A percentile compares a stretch with the other conserved stretches of the same genome.
Conservation (phyloP, 2,329 filamentous ascomycete genomes). For the Trichoderma hamatum region DNA sequence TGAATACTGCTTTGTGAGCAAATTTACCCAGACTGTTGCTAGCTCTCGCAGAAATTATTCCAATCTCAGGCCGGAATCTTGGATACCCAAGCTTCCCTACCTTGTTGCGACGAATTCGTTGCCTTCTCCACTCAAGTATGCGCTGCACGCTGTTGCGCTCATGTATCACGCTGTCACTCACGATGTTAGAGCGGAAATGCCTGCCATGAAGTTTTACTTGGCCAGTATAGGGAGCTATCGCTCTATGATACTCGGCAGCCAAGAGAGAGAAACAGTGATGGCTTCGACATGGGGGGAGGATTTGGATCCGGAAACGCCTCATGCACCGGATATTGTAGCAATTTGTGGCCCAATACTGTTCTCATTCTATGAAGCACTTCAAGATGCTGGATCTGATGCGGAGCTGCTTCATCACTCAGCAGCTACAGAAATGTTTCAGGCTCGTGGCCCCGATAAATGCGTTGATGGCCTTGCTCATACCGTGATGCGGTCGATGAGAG, state of each 20-base stretch:
- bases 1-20: conserved; percentile 6
- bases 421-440: conserved; percentile 9
- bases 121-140: conserved; percentile 9
- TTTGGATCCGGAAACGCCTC: neutral
- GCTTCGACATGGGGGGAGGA: neutral
- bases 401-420: conserved; percentile 12
- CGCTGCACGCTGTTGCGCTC: conserved; percentile 13
- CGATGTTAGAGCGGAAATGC: conserved; percentile 1
- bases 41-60: conserved; percentile 21
- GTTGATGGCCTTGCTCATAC: conserved; percentile 4
- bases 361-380: conserved; percentile 12
- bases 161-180: conserved; percentile 2
- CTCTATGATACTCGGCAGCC: neutral
- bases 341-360: conserved; percentile 18
- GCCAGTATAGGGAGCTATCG: conserved; percentile 11
- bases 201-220: neutral
- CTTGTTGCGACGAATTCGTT: conserved; percentile 6
- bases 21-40: conserved; percentile 2
- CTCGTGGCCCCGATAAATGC: conserved; percentile 5
- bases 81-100: conserved; percentile 13
- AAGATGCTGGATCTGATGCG: neutral
- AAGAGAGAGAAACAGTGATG: neutral
- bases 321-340: neutral
- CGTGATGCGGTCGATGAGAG: conserved; percentile 15
- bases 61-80: neutral